A percentile compares a stretch with the other conserved stretches of the same genome.
Evolutionary conservation across 2,329 filamentous ascomycete genomes (phyloP).

Genomic region (Aspergillus novofumigatus): DNA sequence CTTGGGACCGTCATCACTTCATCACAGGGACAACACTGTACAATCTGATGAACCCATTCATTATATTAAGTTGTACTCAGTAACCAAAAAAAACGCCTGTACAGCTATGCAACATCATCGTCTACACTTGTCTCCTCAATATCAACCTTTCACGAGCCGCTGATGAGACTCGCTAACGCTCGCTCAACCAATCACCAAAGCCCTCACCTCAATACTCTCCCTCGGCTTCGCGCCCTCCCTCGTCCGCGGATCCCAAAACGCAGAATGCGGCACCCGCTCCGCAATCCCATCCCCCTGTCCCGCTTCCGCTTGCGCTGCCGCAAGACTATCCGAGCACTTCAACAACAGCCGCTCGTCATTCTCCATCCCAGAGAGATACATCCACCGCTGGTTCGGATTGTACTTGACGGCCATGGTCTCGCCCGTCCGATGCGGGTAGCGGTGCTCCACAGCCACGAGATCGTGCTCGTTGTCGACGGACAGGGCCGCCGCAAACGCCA

Average conservation of each 20-base stretch:
- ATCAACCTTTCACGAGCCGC: neutral
- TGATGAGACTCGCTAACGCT: neutral
- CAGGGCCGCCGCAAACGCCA: slow-evolving; percentile 55
- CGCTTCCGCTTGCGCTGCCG: slow-evolving; percentile 14
- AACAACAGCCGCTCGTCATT: slow-evolving; percentile 68
- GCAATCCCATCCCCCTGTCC: slow-evolving; percentile 39
- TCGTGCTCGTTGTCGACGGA: slow-evolving; percentile 55
- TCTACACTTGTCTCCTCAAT: neutral
- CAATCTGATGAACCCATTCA: neutral
- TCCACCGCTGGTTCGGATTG: slow-evolving; percentile 64
- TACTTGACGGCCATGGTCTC: slow-evolving; percentile 68
- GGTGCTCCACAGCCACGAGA: slow-evolving; percentile 67
- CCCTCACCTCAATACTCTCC: slow-evolving; percentile 86
- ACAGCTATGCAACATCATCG: neutral
- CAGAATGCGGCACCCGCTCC: slow-evolving; percentile 63
- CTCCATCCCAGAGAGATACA: slow-evolving; percentile 75
- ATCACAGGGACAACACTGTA: neutral
- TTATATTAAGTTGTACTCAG: neutral
- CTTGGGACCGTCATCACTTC: neutral
- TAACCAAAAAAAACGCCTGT: neutral
- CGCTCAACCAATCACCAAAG: slow-evolving; percentile 71
- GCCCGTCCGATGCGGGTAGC: slow-evolving; percentile 67
- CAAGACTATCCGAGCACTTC: slow-evolving; percentile 67
- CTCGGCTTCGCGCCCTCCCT: slow-evolving; percentile 64
- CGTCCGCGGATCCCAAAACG: slow-evolving; percentile 73